Base-by-base conservation (phyloP, 371 early-diverging fungal genomes). In the Mortierella sp. region DNA sequence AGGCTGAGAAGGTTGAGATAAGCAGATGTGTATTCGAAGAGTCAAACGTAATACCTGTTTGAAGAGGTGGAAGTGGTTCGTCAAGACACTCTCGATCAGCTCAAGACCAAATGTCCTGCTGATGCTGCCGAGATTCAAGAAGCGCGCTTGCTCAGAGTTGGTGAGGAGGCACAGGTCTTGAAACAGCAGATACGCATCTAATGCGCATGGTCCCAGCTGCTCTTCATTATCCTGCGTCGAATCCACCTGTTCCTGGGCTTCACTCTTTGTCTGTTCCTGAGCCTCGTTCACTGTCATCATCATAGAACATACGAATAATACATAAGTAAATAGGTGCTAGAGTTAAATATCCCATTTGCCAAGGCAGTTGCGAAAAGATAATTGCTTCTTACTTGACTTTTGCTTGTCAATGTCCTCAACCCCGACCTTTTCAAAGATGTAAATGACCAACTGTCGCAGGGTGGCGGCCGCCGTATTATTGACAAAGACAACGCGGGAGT, bases 401-500 rank as follows among this genome's bases (percentile, higher is more conserved):
- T 86, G 77, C 45, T 75, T 67, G 19, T 72, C 74, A 9, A 73
- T 71, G 68, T 96, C 94, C 66, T 96, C 96, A 6, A 87, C 85
- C 19, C 88, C 89, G 4, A 97, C 95, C 69, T 96, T 96, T 69
- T 98, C 99, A 88, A 98, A 99, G n/a, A 96, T 93, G 64, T 93
- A 91, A 4, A 97, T 94, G 14, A 98, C 95, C 47, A 98, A 83
- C 73, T 98, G 99, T 16, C 98, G 91, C 61, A 99, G 82, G 0
- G 97, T 98, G 0, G 98, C 99, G 6, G 96, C 94, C 22, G 99
- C 99, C 10, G 98, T 98, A 76, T 96, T 97, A 80, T 93, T 93
- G 19, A 99, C 97, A 24, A 96, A 91, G 0, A 93, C 92, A n/a
- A 92, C 91, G 70, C 94, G 94, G 7, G 96, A 92, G 68, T 95